A percentile compares a stretch with the other conserved stretches of the same genome.
Conservation (phyloP, 1,139 yeast species). For the Pichia sp. region DNA sequence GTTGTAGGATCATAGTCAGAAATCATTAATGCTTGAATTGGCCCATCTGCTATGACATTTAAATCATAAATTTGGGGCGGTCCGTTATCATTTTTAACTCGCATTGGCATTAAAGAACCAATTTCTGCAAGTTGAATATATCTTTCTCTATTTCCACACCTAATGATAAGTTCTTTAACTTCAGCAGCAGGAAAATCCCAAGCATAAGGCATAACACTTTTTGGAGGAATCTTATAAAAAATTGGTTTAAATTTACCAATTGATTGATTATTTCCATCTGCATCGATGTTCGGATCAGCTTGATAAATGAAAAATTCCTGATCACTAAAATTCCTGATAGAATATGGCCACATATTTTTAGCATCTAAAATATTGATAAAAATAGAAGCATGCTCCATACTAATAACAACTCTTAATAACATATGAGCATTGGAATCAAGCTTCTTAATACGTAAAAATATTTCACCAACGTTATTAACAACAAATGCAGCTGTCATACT, state of each 20-base stretch:
- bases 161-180: slow-evolving; percentile 69
- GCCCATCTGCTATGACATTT: slow-evolving; percentile 95
- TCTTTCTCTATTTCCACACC: slow-evolving; percentile 70
- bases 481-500: slow-evolving; percentile 88
- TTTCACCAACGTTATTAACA: slow-evolving; percentile 77
- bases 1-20: slow-evolving; percentile 74
- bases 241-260: slow-evolving; percentile 60
- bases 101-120: slow-evolving; percentile 84
- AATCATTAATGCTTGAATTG: slow-evolving; percentile 80
- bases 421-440: slow-evolving; percentile 47
- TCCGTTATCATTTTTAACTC: slow-evolving; percentile 48
- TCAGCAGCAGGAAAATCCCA: slow-evolving; percentile 96
- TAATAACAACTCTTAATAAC: slow-evolving; percentile 63
- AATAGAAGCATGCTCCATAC: slow-evolving; percentile 74
- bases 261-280: slow-evolving; percentile 48
- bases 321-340: slow-evolving; percentile 84
- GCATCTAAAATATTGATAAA: slow-evolving; percentile 74
- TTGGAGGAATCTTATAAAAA: slow-evolving; percentile 74
- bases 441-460: slow-evolving; percentile 63
- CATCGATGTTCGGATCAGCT: slow-evolving; percentile 73
- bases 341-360: slow-evolving; percentile 82
- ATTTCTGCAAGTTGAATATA: slow-evolving; percentile 84
- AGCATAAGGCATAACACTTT: slow-evolving; percentile 96
- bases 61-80: slow-evolving; percentile 61
- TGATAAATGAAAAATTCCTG: slow-evolving; percentile 81